These are phyloP conservation scores for Irineochytrium annulatum DNA, from an alignment of 192 early-diverging fungal species.

Conservation along the genomic window DNA sequence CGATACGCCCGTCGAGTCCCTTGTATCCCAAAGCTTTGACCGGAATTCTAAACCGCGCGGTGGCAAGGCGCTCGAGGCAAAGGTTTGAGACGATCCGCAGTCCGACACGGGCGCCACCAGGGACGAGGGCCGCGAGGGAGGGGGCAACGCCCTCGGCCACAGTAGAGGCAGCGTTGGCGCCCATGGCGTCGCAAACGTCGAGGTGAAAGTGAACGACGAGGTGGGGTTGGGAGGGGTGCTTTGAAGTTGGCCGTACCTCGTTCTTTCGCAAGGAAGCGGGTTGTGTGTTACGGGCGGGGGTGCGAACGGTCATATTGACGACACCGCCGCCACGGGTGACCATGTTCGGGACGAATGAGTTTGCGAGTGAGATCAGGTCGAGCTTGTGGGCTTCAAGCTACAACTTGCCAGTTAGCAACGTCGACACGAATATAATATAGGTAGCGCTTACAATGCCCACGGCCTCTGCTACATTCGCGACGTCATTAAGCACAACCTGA, in stretches of 20 bases:
- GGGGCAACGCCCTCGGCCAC: constrained; percentile 73
- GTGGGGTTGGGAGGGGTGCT: too few relatives aligned
- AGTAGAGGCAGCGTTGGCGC: constrained; percentile 66
- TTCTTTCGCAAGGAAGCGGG: too few relatives aligned
- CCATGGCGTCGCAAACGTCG: constrained; percentile 79
- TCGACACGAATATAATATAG: too few relatives aligned
- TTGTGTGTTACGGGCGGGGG: too few relatives aligned
- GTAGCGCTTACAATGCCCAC: background rate
- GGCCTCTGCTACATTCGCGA: constrained; percentile 42
- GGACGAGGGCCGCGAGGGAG: constrained; percentile 43
- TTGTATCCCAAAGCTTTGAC: constrained; percentile 62
- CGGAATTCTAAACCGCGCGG: constrained; percentile 61
- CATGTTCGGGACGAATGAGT: constrained; percentile 66
- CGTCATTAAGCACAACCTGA: constrained; percentile 61
- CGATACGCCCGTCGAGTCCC: constrained; percentile 50
- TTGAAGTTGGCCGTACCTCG: background rate
- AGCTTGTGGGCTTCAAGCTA: too few relatives aligned
- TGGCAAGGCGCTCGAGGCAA: constrained; percentile 57
- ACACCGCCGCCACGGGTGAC: constrained; percentile 64
- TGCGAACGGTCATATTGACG: constrained; percentile 46
- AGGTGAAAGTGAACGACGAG: constrained; percentile 71
- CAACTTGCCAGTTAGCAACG: too few relatives aligned
- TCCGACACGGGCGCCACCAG: constrained; percentile 38
- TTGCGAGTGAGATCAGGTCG: constrained; percentile 50
- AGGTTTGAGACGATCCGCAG: constrained; percentile 71